Base-by-base conservation (phyloP, 306 rosid species). In the Vigna unguiculata region DNA sequence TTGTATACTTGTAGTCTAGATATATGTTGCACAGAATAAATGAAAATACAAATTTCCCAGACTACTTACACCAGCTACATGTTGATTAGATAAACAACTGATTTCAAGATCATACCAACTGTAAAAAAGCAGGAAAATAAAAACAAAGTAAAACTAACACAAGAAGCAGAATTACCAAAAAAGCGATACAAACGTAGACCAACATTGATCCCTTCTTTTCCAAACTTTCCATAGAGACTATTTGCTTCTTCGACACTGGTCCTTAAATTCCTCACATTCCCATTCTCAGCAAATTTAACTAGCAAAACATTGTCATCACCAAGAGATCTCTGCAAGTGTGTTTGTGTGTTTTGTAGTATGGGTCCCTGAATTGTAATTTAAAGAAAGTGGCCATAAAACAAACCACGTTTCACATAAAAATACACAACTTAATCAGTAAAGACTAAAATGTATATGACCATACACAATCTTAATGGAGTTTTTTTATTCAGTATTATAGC, bases 301-400 rank as follows among this genome's bases (percentile, higher is more conserved):
- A 86, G 20, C 47, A 93, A 77, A 58, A 87, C 84, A 48, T 86
- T 91, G 28, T 91, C 96, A 71, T 93, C 97, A 34, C 96, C 97
- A 11, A 91, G 77, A 43, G 80, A 69, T 81, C 79, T 93, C 55
- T 91, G 98, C n/a, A 91, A 80, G 72, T 85, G 97, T 57, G 93
- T 93, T 41, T 79, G 74, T 2, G 74, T 71, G 40, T 41, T 61
- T 22, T 81, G 83, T 53, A 85, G 74, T 69, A 38, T 84, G 12
- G 98, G 97, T 30, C 97, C 98, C 98, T 89, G 83, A 81, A 76
- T 59, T 9, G 75, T 28, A 73, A 25, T 45, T 75, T 69, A 80
- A 80, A 59, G 25, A 53, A 24, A 70, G 52, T 24, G n/a, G 62
- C 59, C 49, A 63, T 24, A 54, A 49, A 54, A 60, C 53, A 19